Conservation (phyloP, 1,284 basidiomycete species). For the Cystobasidium slooffiae region DNA sequence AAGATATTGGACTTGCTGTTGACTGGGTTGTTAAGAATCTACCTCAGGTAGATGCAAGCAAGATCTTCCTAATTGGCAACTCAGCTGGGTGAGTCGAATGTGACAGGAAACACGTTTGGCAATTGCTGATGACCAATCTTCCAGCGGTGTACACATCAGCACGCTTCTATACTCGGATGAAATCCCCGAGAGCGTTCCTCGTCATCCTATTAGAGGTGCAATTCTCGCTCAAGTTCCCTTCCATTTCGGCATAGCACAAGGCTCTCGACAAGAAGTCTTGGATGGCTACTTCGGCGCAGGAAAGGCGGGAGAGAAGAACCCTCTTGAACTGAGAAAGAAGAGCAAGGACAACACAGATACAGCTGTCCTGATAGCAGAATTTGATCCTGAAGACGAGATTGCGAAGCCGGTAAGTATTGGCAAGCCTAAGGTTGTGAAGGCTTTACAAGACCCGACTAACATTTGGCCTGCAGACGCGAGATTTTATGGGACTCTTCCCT, state of each 20-base stretch:
- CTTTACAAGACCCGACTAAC: neutral
- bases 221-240: constrained; percentile 35
- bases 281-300: constrained; percentile 24
- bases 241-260: constrained; percentile 1
- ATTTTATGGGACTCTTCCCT: constrained; percentile 29
- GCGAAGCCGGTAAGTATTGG: constrained; percentile 16
- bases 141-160: constrained; percentile 25
- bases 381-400: constrained; percentile 23
- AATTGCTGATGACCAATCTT: neutral
- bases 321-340: constrained; percentile 23
- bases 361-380: constrained; percentile 16
- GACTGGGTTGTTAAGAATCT: constrained; percentile 35
- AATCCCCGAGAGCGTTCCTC: constrained; percentile 12
- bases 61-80: constrained; percentile 34
- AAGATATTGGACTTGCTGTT: constrained; percentile 28
- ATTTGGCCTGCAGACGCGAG: constrained; percentile 10
- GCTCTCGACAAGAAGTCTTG: neutral
- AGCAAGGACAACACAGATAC: constrained; percentile 32
- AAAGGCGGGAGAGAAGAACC: constrained; percentile 1
- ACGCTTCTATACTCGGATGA: constrained; percentile 27
- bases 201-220: constrained; percentile 18
- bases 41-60: constrained; percentile 8
- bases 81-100: constrained; percentile 27
- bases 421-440: neutral
- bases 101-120: neutral